Conservation (phyloP, 139 green algal species). For the Coelastrella sp. region DNA sequence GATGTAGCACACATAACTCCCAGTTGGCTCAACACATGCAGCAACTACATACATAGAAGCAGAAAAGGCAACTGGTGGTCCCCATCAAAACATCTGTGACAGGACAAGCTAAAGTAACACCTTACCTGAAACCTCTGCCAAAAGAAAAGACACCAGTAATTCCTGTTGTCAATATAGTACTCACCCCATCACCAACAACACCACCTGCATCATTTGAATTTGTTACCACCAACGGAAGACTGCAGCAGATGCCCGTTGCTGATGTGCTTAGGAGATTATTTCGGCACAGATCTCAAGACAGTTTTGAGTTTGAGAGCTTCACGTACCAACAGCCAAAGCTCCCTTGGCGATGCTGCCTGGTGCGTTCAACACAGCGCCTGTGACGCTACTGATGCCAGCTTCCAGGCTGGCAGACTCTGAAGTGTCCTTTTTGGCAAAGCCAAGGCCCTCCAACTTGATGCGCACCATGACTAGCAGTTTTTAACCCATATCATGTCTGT, state of each 20-base stretch:
- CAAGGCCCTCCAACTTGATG: neutral
- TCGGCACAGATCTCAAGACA: neutral
- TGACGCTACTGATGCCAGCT: neutral
- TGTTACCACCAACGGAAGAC: neutral
- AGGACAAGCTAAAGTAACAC: too few species aligned
- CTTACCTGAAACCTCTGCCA: conserved; percentile 38
- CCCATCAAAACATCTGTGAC: too few species aligned
- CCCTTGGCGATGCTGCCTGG: neutral
- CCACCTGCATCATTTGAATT: neutral
- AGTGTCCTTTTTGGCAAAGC: neutral
- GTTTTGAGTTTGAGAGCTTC: too few species aligned
- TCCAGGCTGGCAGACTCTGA: neutral
- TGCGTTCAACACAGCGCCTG: neutral
- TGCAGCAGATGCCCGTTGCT: neutral
- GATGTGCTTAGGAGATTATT: neutral
- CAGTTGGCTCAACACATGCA: neutral
- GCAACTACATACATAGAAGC: neutral
- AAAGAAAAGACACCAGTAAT: conserved; percentile 25
- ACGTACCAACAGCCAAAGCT: neutral
- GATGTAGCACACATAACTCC: too few species aligned
- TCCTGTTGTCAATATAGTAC: neutral
- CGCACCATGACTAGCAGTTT: too few species aligned
- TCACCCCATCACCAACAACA: neutral
- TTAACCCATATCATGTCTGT: too few species aligned
- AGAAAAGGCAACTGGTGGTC: neutral